These are phyloP conservation scores for Ceratobasidium sp. DNA, from an alignment of 1,284 basidiomycete species.

Conservation along the genomic window DNA sequence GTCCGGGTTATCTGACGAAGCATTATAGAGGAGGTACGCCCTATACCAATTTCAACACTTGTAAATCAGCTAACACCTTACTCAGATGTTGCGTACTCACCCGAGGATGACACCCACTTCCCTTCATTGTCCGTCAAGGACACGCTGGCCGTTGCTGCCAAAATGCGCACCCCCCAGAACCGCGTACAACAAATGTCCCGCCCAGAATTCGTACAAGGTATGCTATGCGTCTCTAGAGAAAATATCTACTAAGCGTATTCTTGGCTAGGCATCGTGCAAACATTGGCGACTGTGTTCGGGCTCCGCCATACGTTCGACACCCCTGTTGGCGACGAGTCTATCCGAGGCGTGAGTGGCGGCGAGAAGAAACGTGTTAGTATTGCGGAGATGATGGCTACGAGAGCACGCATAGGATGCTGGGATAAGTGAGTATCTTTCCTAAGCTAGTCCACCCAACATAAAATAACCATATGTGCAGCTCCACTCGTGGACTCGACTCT, in stretches of 20 bases:
- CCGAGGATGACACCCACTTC: conserved; percentile 75
- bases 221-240: neutral
- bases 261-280: conserved; percentile 62
- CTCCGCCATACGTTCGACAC: conserved; percentile 79
- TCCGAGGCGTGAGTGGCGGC: conserved; percentile 84
- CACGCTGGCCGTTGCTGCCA: conserved; percentile 72
- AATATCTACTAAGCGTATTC: conserved; percentile 48
- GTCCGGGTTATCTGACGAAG: conserved; percentile 63
- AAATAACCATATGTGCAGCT: conserved; percentile 54
- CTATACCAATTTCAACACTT: neutral
- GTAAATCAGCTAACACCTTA: neutral
- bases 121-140: conserved; percentile 77
- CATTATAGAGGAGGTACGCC: conserved; percentile 73
- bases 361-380: conserved; percentile 85
- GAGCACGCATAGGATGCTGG: conserved; percentile 72
- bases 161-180: conserved; percentile 65
- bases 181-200: conserved; percentile 54
- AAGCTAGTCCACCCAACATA: conserved; percentile 58
- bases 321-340: conserved; percentile 78
- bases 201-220: conserved; percentile 60
- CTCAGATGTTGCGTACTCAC: conserved; percentile 47
- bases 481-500: conserved; percentile 61
- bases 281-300: conserved; percentile 75
- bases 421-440: conserved; percentile 68
- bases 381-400: conserved; percentile 67